Percentiles rank a stretch among this genome's conserved stretches.
Evolutionary conservation across 2,329 filamentous ascomycete species (phyloP).

Genomic region (Curvularia sp.): DNA sequence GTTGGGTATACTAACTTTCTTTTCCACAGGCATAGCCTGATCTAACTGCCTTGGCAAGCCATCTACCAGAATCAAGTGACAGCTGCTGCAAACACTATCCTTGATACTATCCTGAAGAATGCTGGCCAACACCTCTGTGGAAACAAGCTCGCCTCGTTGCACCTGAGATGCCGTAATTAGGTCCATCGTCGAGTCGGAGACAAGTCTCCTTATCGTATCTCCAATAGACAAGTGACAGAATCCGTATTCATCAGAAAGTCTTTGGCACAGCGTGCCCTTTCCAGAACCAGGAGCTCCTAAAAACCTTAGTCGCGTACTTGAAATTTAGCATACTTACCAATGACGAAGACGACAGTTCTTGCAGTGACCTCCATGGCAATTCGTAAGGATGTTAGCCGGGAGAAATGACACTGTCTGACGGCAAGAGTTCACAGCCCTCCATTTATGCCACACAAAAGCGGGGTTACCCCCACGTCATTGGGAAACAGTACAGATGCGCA

Average conservation of each 20-base stretch:
- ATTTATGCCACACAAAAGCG: conserved; percentile 7
- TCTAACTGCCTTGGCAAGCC: conserved; percentile 11
- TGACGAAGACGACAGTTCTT: conserved; percentile 14
- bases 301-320: conserved; percentile 11
- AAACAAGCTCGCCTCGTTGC: background rate
- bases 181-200: background rate
- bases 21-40: conserved; percentile 12
- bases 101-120: background rate
- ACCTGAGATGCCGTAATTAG: background rate
- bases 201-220: conserved; percentile 21
- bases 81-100: background rate
- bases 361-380: background rate
- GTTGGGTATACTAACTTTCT: conserved; percentile 1
- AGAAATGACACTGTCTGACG: background rate
- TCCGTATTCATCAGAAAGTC: conserved; percentile 23
- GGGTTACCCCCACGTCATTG: conserved; percentile 1
- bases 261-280: conserved; percentile 40
- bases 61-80: conserved; percentile 5
- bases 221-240: conserved; percentile 41
- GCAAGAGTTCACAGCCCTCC: background rate
- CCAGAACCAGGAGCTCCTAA: conserved; percentile 43
- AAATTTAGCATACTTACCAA: conserved; percentile 10
- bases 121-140: background rate
- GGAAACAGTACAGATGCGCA: background rate
- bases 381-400: background rate